These are phyloP conservation scores for Trichoderma harzianum DNA, from an alignment of 2,329 filamentous ascomycete genomes.

Conservation along the genomic window DNA sequence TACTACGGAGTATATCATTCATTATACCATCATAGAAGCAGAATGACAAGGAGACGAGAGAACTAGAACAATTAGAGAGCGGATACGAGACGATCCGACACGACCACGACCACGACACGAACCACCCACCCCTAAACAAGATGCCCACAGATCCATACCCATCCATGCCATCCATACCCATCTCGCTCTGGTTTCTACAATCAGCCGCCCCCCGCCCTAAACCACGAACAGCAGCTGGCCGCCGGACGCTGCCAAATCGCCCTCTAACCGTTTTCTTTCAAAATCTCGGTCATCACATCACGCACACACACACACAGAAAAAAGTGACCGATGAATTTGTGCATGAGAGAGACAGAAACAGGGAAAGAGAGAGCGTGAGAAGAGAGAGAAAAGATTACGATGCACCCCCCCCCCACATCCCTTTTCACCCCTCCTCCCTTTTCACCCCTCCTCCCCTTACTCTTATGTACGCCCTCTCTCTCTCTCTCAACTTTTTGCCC, in stretches of 20 bases:
- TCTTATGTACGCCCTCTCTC: neutral
- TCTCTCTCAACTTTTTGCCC: neutral
- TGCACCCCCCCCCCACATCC: neutral
- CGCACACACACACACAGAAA: neutral
- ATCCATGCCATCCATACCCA: neutral
- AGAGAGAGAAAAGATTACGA: neutral
- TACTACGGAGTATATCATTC: neutral
- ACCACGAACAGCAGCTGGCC: neutral
- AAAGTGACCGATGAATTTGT: neutral
- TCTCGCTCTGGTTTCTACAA: neutral
- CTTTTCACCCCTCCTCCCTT: too few relatives aligned
- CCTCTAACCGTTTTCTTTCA: conserved; percentile 5
- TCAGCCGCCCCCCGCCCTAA: neutral
- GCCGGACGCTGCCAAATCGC: neutral
- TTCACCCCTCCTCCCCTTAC: neutral
- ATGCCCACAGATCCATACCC: neutral
- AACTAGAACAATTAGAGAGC: neutral
- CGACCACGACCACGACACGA: neutral
- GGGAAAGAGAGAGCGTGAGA: neutral
- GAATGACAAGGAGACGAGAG: neutral
- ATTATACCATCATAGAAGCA: neutral
- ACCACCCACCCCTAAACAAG: neutral
- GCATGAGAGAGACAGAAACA: too few relatives aligned
- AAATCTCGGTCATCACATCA: neutral
- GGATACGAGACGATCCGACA: neutral